Evolutionary conservation across 495 filamentous ascomycete genomes (phyloP).

Genomic region (Letharia lupina): DNA sequence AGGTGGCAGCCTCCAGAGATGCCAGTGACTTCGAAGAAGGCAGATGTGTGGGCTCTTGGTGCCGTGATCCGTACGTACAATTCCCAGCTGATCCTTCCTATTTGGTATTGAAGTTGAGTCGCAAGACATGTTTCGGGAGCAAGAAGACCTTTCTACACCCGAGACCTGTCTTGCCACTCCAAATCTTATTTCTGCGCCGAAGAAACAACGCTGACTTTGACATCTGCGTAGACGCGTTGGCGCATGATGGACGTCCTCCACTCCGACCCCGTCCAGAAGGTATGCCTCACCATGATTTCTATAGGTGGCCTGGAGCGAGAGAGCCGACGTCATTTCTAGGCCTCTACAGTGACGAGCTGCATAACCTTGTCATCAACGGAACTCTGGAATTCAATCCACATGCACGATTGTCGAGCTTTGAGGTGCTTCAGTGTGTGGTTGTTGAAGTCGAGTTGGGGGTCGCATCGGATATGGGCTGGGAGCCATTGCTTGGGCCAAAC

Average conservation of each 20-base stretch:
- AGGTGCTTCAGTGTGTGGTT: neutral
- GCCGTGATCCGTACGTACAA: slow-evolving; percentile 6
- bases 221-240: neutral
- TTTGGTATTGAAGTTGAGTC: no score
- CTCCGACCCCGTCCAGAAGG: neutral
- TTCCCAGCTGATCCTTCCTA: no score
- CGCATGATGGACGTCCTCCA: neutral
- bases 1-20: slow-evolving; percentile 16
- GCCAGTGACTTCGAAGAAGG: slow-evolving; percentile 3
- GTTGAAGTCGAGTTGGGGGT: neutral
- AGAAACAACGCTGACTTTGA: no score
- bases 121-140: no score
- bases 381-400: slow-evolving; percentile 3
- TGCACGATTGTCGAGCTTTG: neutral
- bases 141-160: no score
- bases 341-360: neutral
- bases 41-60: slow-evolving; percentile 19
- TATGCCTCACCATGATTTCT: neutral
- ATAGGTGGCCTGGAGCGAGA: neutral
- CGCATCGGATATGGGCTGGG: neutral
- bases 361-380: slow-evolving; percentile 6
- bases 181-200: no score
- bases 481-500: neutral
- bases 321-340: neutral
- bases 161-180: no score